Percentiles rank a stretch among this genome's conserved stretches.
Conservation (phyloP, 306 rosid genomes). For the Prunus fruticosa region DNA sequence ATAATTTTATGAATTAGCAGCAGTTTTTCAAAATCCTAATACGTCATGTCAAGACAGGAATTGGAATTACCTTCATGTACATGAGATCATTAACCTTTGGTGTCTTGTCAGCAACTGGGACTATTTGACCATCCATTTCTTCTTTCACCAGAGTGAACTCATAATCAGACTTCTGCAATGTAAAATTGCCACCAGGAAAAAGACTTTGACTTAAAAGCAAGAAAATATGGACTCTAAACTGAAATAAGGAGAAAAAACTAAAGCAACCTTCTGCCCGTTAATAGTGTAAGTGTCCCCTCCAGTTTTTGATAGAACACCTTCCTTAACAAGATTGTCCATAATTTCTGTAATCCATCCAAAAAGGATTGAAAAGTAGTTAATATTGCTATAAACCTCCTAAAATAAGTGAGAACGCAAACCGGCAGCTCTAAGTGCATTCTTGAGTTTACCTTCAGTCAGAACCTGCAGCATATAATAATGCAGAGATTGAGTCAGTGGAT, state of each 20-base stretch:
- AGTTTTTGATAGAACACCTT: constrained; percentile 57
- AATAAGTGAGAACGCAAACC: neutral
- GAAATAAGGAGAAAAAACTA: neutral
- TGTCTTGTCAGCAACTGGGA: constrained; percentile 34
- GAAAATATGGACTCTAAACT: neutral
- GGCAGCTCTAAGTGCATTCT: neutral
- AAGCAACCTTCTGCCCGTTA: constrained; percentile 61
- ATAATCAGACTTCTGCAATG: constrained; percentile 53
- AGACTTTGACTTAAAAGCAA: constrained; percentile 6
- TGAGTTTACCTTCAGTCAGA: constrained; percentile 67
- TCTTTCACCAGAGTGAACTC: constrained; percentile 72
- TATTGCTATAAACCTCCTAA: neutral
- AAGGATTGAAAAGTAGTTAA: constrained; percentile 4
- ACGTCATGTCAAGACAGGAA: neutral
- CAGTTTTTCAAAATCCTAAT: neutral
- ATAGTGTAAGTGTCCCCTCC: constrained; percentile 63
- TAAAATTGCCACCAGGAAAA: constrained; percentile 9
- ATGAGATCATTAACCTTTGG: constrained; percentile 49
- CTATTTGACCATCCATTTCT: constrained; percentile 51
- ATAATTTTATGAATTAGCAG: neutral
- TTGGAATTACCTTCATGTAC: constrained; percentile 63
- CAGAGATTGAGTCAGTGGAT: constrained; percentile 19
- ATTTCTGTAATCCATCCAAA: constrained; percentile 55
- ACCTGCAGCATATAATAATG: constrained; percentile 60
- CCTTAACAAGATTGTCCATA: constrained; percentile 63